These are phyloP conservation scores for Corchorus capsularis DNA, from an alignment of 345 rosid species.

Conservation along the genomic window DNA sequence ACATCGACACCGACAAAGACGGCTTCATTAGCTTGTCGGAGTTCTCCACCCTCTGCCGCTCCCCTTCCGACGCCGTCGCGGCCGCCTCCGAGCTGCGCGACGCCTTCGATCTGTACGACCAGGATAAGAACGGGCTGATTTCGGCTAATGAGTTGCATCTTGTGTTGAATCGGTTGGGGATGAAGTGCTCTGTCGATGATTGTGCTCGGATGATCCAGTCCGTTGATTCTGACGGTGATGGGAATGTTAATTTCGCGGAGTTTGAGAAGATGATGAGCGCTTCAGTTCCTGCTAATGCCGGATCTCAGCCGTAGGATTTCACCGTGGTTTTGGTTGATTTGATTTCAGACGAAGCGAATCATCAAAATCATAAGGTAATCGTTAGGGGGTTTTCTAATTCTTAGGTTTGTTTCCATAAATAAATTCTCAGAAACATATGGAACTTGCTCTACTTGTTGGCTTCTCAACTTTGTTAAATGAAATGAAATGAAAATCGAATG, in stretches of 20 bases:
- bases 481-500: too few species aligned
- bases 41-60: slow-evolving; percentile 60
- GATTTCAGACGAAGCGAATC: background rate
- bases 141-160: slow-evolving; percentile 68
- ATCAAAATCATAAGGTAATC: too few species aligned
- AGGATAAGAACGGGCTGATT: slow-evolving; percentile 76
- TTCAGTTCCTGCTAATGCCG: background rate
- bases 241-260: slow-evolving; percentile 76
- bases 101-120: slow-evolving; percentile 91
- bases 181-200: slow-evolving; percentile 66
- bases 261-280: slow-evolving; percentile 80
- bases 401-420: too few species aligned
- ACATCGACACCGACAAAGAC: slow-evolving; percentile 76
- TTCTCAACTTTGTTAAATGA: too few species aligned
- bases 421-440: too few species aligned
- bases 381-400: too few species aligned
- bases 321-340: background rate
- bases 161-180: slow-evolving; percentile 63
- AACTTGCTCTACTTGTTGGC: too few species aligned
- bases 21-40: slow-evolving; percentile 67
- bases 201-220: slow-evolving; percentile 66
- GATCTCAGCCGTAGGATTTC: slow-evolving; percentile 16
- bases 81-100: slow-evolving; percentile 61
- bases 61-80: slow-evolving; percentile 37
- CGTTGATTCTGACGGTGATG: slow-evolving; percentile 88